A percentile compares a stretch with the other conserved stretches of the same genome.
phyloP scores from a whole-genome alignment of 2,329 filamentous ascomycete species.

The Diaporthe citriasiana region DNA sequence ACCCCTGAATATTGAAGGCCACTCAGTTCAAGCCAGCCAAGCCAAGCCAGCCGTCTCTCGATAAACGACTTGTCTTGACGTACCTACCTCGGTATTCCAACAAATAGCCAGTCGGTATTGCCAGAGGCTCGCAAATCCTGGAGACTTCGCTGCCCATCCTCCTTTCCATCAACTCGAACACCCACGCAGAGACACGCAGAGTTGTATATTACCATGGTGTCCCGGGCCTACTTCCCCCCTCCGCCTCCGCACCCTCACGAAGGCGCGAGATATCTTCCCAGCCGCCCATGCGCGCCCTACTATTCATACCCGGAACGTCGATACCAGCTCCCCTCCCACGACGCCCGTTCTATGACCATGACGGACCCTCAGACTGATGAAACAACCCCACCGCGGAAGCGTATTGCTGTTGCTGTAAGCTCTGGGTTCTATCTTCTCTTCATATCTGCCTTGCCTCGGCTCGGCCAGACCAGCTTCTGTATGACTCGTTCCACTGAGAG shows the following conservation, averaged over 20 bases:
- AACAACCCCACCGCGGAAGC: slow-evolving; percentile 64
- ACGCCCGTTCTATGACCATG: slow-evolving; percentile 56
- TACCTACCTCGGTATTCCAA: slow-evolving; percentile 26
- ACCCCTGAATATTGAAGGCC: slow-evolving; percentile 27
- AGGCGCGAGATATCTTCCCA: slow-evolving; percentile 55
- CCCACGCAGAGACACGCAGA: slow-evolving; percentile 11
- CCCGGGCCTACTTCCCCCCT: slow-evolving; percentile 55
- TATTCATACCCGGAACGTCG: slow-evolving; percentile 54
- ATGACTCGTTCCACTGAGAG: too few relatives aligned
- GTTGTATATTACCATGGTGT: slow-evolving; percentile 56
- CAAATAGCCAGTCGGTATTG: slow-evolving; percentile 30
- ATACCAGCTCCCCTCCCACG: slow-evolving; percentile 54
- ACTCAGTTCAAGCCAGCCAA: slow-evolving; percentile 39
- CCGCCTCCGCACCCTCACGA: slow-evolving; percentile 47
- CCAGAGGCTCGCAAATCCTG: slow-evolving; percentile 8
- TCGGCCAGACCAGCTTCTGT: background rate
- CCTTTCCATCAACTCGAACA: slow-evolving; percentile 9
- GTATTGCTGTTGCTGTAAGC: slow-evolving; percentile 72
- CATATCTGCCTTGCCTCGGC: background rate
- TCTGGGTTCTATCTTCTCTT: background rate
- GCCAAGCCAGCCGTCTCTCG: slow-evolving; percentile 36
- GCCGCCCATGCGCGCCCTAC: slow-evolving; percentile 56
- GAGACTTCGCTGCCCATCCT: slow-evolving; percentile 10
- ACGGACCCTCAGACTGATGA: slow-evolving; percentile 59
- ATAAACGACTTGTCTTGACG: slow-evolving; percentile 39